A percentile compares a stretch with the other conserved stretches of the same genome.
These are phyloP conservation scores for Lecanicillium sp. DNA, from an alignment of 2,329 filamentous ascomycete species.

Conservation along the genomic window DNA sequence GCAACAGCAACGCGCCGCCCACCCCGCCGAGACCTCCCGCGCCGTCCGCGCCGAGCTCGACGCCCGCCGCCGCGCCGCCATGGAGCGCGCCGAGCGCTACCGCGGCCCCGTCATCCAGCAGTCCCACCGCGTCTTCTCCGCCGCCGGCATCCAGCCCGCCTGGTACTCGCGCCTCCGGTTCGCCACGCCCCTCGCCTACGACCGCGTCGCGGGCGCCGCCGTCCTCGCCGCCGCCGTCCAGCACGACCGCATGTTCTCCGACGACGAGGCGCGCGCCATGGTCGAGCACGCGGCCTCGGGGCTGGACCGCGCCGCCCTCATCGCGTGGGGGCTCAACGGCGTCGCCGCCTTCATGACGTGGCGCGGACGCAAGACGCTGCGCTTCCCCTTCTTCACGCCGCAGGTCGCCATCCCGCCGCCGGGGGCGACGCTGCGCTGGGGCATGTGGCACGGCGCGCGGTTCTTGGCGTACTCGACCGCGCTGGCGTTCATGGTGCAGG, in stretches of 20 bases:
- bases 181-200: slow-evolving; percentile 22
- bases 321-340: slow-evolving; percentile 23
- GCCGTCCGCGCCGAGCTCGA: slow-evolving; percentile 26
- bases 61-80: slow-evolving; percentile 26
- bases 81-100: slow-evolving; percentile 25
- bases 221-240: slow-evolving; percentile 25
- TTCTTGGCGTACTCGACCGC: slow-evolving; percentile 28
- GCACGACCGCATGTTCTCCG: slow-evolving; percentile 26
- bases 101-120: slow-evolving; percentile 27
- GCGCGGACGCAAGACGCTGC: slow-evolving; percentile 27
- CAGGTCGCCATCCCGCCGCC: slow-evolving; percentile 28
- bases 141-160: slow-evolving; percentile 24
- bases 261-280: slow-evolving; percentile 32
- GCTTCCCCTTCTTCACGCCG: slow-evolving; percentile 36
- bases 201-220: slow-evolving; percentile 24
- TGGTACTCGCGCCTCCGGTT: slow-evolving; percentile 27
- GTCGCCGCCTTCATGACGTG: slow-evolving; percentile 23
- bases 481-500: slow-evolving; percentile 19
- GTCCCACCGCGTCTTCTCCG: slow-evolving; percentile 25
- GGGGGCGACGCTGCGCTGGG: slow-evolving; percentile 21
- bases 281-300: slow-evolving; percentile 27
- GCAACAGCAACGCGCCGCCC: background rate
- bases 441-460: slow-evolving; percentile 32
- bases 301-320: slow-evolving; percentile 27
- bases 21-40: slow-evolving; percentile 15